Percentiles rank a stretch among this genome's conserved stretches.
Evolutionary conservation across 352 stramenopile genomes (phyloP).

Genomic region (Globisporangium uncinulatum): DNA sequence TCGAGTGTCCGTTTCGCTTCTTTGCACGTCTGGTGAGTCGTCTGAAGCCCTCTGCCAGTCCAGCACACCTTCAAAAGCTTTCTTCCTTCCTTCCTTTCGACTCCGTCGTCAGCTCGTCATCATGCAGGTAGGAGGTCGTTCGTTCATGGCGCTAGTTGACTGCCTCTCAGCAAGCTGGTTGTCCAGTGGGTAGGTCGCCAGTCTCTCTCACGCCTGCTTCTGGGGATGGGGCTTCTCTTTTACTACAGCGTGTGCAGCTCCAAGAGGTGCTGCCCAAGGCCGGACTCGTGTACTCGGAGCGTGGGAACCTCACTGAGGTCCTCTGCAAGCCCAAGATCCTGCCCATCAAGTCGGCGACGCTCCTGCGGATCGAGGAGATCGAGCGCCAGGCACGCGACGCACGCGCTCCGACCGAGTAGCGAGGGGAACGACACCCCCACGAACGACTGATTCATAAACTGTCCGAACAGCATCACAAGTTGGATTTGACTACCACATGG

Average conservation of each 20-base stretch:
- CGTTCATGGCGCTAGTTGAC: background rate
- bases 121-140: slow-evolving; percentile 3
- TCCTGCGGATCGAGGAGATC: slow-evolving; percentile 84
- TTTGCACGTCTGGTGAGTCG: no score
- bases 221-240: background rate
- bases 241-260: slow-evolving; percentile 58
- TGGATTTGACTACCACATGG: no score
- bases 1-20: no score
- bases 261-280: slow-evolving; percentile 83
- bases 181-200: background rate
- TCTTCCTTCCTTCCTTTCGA: no score
- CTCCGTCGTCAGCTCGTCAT: no score
- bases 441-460: background rate
- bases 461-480: background rate
- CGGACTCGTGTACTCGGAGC: slow-evolving; percentile 87
- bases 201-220: background rate
- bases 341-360: slow-evolving; percentile 83
- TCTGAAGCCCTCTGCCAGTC: no score
- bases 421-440: background rate
- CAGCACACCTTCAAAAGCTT: no score
- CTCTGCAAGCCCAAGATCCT: slow-evolving; percentile 89
- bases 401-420: slow-evolving; percentile 6
- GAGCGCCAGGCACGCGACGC: slow-evolving; percentile 58
- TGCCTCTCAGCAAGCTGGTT: no score
- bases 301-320: slow-evolving; percentile 77